A percentile compares a stretch with the other conserved stretches of the same genome.
Conservation (phyloP, 2,329 filamentous ascomycete species). For the Akanthomyces dipterigenus region DNA sequence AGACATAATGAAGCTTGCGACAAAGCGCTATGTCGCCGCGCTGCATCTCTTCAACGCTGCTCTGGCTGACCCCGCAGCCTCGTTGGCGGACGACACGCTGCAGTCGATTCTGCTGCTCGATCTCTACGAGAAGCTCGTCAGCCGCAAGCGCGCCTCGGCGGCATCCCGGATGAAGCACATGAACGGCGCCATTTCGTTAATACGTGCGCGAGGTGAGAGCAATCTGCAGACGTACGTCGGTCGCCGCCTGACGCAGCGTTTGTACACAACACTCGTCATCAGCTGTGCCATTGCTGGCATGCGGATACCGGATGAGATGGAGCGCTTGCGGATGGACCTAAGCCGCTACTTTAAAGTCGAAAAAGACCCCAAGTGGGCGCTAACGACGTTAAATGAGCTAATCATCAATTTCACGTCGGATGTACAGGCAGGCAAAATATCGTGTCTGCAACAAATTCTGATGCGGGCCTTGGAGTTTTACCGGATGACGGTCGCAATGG, state of each 20-base stretch:
- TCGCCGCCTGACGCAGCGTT: constrained; percentile 10
- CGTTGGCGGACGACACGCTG: constrained; percentile 14
- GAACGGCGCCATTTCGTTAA: constrained; percentile 17
- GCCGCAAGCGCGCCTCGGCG: constrained; percentile 7
- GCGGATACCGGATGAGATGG: constrained; percentile 13
- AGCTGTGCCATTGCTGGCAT: constrained; percentile 10
- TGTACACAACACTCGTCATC: constrained; percentile 14
- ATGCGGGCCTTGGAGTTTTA: neutral
- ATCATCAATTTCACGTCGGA: constrained; percentile 17
- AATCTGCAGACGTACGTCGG: constrained; percentile 13
- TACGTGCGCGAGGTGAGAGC: constrained; percentile 13
- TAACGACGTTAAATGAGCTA: constrained; percentile 14
- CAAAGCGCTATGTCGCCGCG: constrained; percentile 2
- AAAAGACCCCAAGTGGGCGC: constrained; percentile 17
- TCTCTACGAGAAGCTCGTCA: constrained; percentile 22
- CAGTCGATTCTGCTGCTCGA: constrained; percentile 22
- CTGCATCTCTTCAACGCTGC: constrained; percentile 6
- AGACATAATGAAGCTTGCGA: neutral
- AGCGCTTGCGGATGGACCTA: constrained; percentile 7
- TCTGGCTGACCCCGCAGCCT: neutral
- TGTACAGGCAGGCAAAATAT: constrained; percentile 10
- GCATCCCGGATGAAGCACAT: constrained; percentile 18
- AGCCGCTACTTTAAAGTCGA: constrained; percentile 3
- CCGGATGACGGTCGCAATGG: constrained; percentile 4
- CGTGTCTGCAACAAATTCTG: neutral